Evolutionary conservation across 352 stramenopile genomes (phyloP), one percentile per base, ranked within the genome.

Genomic region (Phytophthora meadii): DNA sequence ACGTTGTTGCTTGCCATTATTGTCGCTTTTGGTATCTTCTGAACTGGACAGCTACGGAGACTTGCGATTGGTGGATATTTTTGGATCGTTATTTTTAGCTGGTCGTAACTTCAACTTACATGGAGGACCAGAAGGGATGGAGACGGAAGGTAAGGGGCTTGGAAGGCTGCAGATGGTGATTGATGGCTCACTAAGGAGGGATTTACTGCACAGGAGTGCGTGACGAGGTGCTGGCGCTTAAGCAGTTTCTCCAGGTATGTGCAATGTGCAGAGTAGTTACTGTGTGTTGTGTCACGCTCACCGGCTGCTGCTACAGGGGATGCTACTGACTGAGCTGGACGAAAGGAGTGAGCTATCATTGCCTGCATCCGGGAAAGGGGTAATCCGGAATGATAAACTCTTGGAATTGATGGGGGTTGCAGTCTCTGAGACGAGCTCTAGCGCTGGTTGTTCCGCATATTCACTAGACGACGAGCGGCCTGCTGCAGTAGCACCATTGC

Each of bases 191-290:
- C 28, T n/a, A 15, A 28, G 6, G 14, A 17, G 11, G 32, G 10
- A 10, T 22, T 49, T 15, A 4, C 8, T 56, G 15, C 27, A 36
- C 22, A 92, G 83, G 72, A 19, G 78, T 79, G n/a, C 59, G 76
- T 2, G 76, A 89, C 28, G 77, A 92, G 61, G 74, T 92, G 28
- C 49, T 84, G 42, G 73, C 78, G 12, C 67, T 92, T 25, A 87
- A 87, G 66, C 42, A 73, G 14, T 75, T 71, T 12, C 42, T 71
- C 27, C 55, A 71, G 63, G 40, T 84, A 14, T 36, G 30, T 27
- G 10, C 25, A 19, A 22, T 24, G 19, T 51, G 22, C 22, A 24
- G 22, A 11, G 12, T 52, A 5, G 22, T 19, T 48, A 19, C 8
- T 17, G 9, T 15, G 9, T 22, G 22, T 22, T 22, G 22, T 22